Evolutionary conservation across 2,329 filamentous ascomycete species (phyloP), one percentile per base, ranked within the genome.

Genomic region (Claviceps capensis): DNA sequence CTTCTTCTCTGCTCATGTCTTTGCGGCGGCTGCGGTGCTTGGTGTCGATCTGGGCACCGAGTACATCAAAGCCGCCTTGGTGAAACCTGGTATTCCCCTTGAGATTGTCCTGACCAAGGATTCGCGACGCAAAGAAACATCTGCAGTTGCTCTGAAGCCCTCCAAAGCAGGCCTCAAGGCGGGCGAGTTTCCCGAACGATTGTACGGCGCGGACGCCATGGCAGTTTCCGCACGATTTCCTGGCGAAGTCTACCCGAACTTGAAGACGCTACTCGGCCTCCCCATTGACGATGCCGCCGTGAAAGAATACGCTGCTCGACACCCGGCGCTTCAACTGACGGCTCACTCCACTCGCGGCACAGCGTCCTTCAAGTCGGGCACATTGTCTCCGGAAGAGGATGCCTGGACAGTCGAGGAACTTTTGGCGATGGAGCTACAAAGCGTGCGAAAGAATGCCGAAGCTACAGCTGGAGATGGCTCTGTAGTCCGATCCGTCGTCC

Each of bases 31-130:
- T 8, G 88, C 88, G 50, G 90, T 97, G 17, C 75, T 98, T 22
- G 93, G 93, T 57, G 79, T 98, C 62, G 93, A 98, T 69, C 77
- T 98, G 51, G 93, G 93, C 59, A 96, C 93, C 52, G 88, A 95
- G 67, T 96, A 95, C 72, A 86, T 98, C 72, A 98, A 97, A 74
- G 91, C 91, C 30, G 83, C 87, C 14, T 80, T 98, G 43, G 91
- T 98, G 56, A 97, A 97, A 72, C 93, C 93, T 2, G 93, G 93
- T 55, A 91, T 95, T 50, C 93, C 93, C 11, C 87, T 98, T 65
- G 93, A 98, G 60, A 97, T 98, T 58, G 91, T 98, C 67, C 79
- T 96, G 52, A 96, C 90, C 34, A 98, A 97, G 67, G 93, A 98
- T 71, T 96, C 93, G 34, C 87, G 95, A 68, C 85, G 93, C 64